Conservation (phyloP, 352 stramenopile genomes). For the Phytophthora foliorum region DNA sequence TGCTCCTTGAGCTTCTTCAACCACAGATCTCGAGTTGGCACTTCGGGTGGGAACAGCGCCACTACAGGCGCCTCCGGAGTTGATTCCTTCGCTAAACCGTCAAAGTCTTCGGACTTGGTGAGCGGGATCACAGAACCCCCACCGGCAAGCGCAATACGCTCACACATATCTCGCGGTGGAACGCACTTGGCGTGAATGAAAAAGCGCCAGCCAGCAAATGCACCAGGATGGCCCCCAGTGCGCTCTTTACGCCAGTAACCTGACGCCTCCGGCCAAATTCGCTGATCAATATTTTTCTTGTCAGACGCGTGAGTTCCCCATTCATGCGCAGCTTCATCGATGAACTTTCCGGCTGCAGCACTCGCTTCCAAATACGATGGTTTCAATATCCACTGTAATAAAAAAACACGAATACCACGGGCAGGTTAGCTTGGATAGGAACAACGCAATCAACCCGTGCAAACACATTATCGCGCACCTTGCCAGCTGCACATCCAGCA, state of each 20-base stretch:
- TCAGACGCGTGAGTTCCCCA: constrained; percentile 70
- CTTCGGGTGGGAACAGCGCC: constrained; percentile 63
- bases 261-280: constrained; percentile 75
- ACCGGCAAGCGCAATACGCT: constrained; percentile 71
- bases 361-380: constrained; percentile 83
- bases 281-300: constrained; percentile 73
- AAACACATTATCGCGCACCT: constrained; percentile 50
- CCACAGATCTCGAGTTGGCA: constrained; percentile 70
- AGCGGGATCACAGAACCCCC: constrained; percentile 69
- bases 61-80: constrained; percentile 60
- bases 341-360: constrained; percentile 69
- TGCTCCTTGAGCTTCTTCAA: constrained; percentile 76
- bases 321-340: constrained; percentile 77
- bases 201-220: constrained; percentile 77
- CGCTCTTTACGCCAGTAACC: constrained; percentile 75
- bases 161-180: constrained; percentile 84
- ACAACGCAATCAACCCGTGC: not conserved
- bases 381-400: constrained; percentile 89
- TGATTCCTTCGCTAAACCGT: constrained; percentile 40
- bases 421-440: constrained; percentile 7
- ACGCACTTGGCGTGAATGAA: constrained; percentile 81
- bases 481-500: constrained; percentile 80
- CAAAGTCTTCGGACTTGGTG: constrained; percentile 63
- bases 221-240: constrained; percentile 54
- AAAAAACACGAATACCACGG: constrained; percentile 13